Percentiles rank a stretch among this genome's conserved stretches.
Conservation (phyloP, 208 protist genomes). For the Jaenimonas drosophilae region DNA sequence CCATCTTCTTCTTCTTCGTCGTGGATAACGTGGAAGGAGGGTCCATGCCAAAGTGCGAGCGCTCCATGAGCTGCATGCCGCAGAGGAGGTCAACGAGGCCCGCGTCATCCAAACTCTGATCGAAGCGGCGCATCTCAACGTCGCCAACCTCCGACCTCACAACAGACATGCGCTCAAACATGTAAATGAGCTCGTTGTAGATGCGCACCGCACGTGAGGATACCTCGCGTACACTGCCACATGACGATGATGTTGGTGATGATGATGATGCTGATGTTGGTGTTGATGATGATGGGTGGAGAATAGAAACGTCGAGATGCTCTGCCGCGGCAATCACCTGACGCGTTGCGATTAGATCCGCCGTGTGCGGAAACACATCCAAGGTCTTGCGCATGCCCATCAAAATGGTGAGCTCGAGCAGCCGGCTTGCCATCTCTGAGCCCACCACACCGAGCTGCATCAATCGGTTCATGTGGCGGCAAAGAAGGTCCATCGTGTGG, state of each 20-base stretch:
- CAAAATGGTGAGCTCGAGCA: conserved; percentile 63
- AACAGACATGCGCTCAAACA: conserved; percentile 42
- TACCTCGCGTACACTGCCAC: conserved; percentile 8
- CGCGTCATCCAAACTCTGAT: conserved; percentile 12
- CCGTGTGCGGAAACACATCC: conserved; percentile 17
- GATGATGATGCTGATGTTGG: too few species aligned
- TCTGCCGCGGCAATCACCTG: conserved; percentile 11
- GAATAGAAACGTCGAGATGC: too few species aligned
- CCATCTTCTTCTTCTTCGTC: neutral
- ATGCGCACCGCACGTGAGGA: conserved; percentile 19
- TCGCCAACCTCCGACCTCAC: conserved; percentile 14
- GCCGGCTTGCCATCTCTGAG: conserved; percentile 9
- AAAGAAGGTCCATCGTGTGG: conserved; percentile 25
- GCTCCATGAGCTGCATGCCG: conserved; percentile 26
- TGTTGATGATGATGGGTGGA: too few species aligned
- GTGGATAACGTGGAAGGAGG: neutral
- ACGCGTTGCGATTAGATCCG: conserved; percentile 25
- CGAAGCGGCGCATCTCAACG: conserved; percentile 23
- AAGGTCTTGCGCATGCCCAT: conserved; percentile 41
- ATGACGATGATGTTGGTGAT: too few species aligned
- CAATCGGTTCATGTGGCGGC: conserved; percentile 32
- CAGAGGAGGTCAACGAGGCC: conserved; percentile 54
- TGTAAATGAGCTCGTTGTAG: conserved; percentile 55
- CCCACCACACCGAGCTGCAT: conserved; percentile 24
- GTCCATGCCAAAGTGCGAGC: conserved; percentile 16